Conservation (phyloP, 2,329 filamentous ascomycete species). For the Colletotrichum agaves region DNA sequence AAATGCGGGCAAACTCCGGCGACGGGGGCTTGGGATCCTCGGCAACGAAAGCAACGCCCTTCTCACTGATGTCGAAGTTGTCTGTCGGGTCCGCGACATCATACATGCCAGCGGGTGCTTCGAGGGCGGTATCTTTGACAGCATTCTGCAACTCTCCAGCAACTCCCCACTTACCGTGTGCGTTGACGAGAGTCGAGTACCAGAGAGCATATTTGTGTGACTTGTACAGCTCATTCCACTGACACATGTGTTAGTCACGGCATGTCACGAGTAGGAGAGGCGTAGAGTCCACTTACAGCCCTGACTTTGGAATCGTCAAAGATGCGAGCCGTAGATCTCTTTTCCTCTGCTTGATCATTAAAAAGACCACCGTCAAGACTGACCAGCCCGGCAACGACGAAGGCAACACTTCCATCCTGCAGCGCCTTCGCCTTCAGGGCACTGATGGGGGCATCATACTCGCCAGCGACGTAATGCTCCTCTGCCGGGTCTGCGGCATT, state of each 20-base stretch:
- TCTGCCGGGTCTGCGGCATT: slow-evolving; percentile 39
- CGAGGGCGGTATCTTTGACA: slow-evolving; percentile 45
- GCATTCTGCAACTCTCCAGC: slow-evolving; percentile 47
- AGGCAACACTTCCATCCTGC: slow-evolving; percentile 47
- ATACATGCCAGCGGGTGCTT: slow-evolving; percentile 45
- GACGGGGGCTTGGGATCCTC: slow-evolving; percentile 33
- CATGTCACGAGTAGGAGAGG: not conserved
- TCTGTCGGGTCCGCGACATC: slow-evolving; percentile 39
- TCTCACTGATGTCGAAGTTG: slow-evolving; percentile 47
- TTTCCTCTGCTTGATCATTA: slow-evolving; percentile 44
- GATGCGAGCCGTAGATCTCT: slow-evolving; percentile 45
- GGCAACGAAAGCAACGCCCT: slow-evolving; percentile 50
- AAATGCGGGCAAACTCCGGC: slow-evolving; percentile 17
- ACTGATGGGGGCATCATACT: slow-evolving; percentile 47
- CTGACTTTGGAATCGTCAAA: slow-evolving; percentile 49
- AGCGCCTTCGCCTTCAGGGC: slow-evolving; percentile 49
- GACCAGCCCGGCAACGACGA: slow-evolving; percentile 49
- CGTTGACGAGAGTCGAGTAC: slow-evolving; percentile 49
- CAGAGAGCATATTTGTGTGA: slow-evolving; percentile 50
- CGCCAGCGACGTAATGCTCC: slow-evolving; percentile 43
- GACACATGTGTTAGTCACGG: slow-evolving; percentile 4
- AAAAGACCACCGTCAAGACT: slow-evolving; percentile 46
- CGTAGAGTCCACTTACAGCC: slow-evolving; percentile 43
- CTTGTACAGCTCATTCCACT: slow-evolving; percentile 48
- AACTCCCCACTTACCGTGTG: slow-evolving; percentile 46